Conservation (phyloP, 1,284 basidiomycete species). For the Moesziomyces aphidis region DNA sequence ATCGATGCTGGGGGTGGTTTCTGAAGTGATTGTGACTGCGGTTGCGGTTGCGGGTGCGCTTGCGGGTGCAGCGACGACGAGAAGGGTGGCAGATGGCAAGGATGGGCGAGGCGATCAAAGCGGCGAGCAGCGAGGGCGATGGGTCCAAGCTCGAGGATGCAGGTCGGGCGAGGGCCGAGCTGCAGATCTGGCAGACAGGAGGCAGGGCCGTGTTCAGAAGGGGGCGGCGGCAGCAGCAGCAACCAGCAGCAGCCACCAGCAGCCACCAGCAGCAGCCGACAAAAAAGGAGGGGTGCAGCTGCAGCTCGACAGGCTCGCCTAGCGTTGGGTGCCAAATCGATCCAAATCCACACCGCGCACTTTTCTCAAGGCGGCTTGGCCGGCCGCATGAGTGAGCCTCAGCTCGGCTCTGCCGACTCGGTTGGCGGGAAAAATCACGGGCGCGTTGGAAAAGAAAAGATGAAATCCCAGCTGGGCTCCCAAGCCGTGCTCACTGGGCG, state of each 20-base stretch:
- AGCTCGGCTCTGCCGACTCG: neutral
- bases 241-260: neutral
- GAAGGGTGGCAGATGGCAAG: neutral
- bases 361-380: too few relatives aligned
- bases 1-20: neutral
- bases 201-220: neutral
- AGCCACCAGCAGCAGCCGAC: constrained; percentile 1
- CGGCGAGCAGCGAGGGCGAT: neutral
- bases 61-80: neutral
- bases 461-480: neutral
- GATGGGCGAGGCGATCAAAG: too few relatives aligned
- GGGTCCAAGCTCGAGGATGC: neutral
- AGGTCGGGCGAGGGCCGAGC: neutral
- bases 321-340: neutral
- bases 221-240: neutral
- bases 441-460: neutral
- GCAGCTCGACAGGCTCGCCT: constrained; percentile 1
- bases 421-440: neutral
- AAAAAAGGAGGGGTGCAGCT: constrained; percentile 9
- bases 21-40: too few relatives aligned
- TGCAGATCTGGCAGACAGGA: neutral
- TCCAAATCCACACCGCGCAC: too few relatives aligned
- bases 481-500: neutral
- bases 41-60: too few relatives aligned
- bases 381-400: neutral